Conservation (phyloP, 306 rosid species). For the Vigna mungo region DNA sequence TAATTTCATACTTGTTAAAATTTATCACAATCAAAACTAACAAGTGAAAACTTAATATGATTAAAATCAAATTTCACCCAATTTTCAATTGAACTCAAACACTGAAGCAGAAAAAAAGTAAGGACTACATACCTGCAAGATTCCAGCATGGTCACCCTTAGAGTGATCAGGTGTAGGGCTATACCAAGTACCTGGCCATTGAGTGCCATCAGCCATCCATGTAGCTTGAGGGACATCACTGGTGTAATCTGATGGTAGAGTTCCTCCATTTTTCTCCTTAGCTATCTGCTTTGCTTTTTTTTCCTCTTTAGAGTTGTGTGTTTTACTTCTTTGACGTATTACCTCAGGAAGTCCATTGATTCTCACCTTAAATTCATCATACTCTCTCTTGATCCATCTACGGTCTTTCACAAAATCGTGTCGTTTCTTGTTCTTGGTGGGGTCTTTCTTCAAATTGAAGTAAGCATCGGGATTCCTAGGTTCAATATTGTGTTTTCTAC, state of each 20-base stretch:
- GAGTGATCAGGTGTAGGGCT: background rate
- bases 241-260: constrained; percentile 4
- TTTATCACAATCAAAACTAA: background rate
- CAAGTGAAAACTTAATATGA: background rate
- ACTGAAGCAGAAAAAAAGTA: background rate
- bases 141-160: constrained; percentile 35
- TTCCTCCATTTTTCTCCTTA: constrained; percentile 26
- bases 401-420: constrained; percentile 23
- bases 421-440: constrained; percentile 29
- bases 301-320: constrained; percentile 5
- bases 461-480: constrained; percentile 32
- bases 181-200: constrained; percentile 28
- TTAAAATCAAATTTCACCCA: background rate
- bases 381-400: constrained; percentile 31
- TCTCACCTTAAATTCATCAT: constrained; percentile 30
- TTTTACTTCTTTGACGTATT: background rate
- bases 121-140: constrained; percentile 8
- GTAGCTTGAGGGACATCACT: constrained; percentile 2
- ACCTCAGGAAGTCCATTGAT: constrained; percentile 29
- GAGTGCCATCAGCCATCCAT: constrained; percentile 36
- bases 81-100: background rate
- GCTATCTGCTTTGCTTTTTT: constrained; percentile 20
- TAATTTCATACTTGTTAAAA: background rate
- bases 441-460: constrained; percentile 14
- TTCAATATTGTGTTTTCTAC: constrained; percentile 21